A percentile compares a stretch with the other conserved stretches of the same genome.
Conservation (phyloP, 2,329 filamentous ascomycete species). For the Lecanicillium sp. region DNA sequence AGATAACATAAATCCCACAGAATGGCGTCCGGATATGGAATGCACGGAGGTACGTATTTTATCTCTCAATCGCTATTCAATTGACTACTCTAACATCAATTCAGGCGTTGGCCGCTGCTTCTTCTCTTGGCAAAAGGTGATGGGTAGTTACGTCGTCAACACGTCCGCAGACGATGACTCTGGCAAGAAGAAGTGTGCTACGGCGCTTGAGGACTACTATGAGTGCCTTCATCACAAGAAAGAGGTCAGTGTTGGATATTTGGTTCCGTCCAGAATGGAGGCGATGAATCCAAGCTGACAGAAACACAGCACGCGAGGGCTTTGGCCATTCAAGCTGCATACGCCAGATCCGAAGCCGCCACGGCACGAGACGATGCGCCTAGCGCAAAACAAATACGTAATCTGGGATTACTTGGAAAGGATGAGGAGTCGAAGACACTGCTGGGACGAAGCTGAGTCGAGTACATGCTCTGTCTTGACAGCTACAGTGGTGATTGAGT, state of each 20-base stretch:
- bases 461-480: too few species aligned
- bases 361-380: slow-evolving; percentile 75
- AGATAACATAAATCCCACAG: slow-evolving; percentile 16
- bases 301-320: slow-evolving; percentile 65
- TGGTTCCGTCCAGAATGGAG: too few species aligned
- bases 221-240: slow-evolving; percentile 99
- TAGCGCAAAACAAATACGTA: slow-evolving; percentile 79
- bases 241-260: slow-evolving; percentile 61
- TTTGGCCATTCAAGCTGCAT: slow-evolving; percentile 73
- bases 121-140: slow-evolving; percentile 98
- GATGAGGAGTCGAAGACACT: slow-evolving; percentile 70
- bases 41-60: slow-evolving; percentile 63
- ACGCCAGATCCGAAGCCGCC: slow-evolving; percentile 70
- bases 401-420: slow-evolving; percentile 75
- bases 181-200: slow-evolving; percentile 81
- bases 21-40: slow-evolving; percentile 80
- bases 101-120: slow-evolving; percentile 75
- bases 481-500: too few species aligned
- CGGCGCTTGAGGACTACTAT: slow-evolving; percentile 91
- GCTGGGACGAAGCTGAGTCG: slow-evolving; percentile 28
- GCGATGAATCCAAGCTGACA: slow-evolving; percentile 10
- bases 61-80: not conserved
- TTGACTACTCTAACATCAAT: not conserved
- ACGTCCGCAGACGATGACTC: slow-evolving; percentile 69
- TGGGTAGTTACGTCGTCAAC: slow-evolving; percentile 97